Percentiles rank a stretch among this genome's conserved stretches.
phyloP scores from a whole-genome alignment of 2,329 filamentous ascomycete species.

The Aspergillus chevalieri region DNA sequence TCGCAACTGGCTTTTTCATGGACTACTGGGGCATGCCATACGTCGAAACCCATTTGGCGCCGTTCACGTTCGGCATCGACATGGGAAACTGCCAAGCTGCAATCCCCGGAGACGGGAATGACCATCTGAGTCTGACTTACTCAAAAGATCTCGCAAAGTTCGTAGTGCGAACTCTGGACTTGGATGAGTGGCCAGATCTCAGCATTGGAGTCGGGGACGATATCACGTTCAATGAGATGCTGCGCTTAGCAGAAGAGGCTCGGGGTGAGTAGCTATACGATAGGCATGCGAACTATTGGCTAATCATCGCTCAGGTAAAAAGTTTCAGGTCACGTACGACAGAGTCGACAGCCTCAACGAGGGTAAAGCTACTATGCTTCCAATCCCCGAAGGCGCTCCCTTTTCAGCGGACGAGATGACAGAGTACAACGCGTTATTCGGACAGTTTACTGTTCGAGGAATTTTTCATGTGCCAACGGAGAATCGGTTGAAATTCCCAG shows the following conservation, averaged over 20 bases:
- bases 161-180: conserved; percentile 37
- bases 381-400: conserved; percentile 12
- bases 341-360: conserved; percentile 24
- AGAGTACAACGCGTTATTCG: conserved; percentile 22
- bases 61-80: conserved; percentile 40
- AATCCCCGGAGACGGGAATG: conserved; percentile 46
- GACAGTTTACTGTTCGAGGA: conserved; percentile 21
- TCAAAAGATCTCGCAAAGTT: conserved; percentile 46
- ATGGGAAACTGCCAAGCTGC: conserved; percentile 41
- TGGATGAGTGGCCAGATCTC: conserved; percentile 41
- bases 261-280: conserved; percentile 27
- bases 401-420: conserved; percentile 18
- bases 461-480: conserved; percentile 22
- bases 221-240: conserved; percentile 41
- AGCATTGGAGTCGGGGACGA: conserved; percentile 35
- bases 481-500: conserved; percentile 18
- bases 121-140: conserved; percentile 43
- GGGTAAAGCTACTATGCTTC: conserved; percentile 31
- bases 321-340: conserved; percentile 33
- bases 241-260: conserved; percentile 39
- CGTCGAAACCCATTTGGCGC: conserved; percentile 34
- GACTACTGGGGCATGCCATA: conserved; percentile 42
- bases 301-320: conserved; percentile 14
- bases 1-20: conserved; percentile 42
- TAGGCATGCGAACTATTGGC: not conserved